Evolutionary conservation across 2,329 filamentous ascomycete species (phyloP).

Genomic region (Pestalotiopsis sp.): DNA sequence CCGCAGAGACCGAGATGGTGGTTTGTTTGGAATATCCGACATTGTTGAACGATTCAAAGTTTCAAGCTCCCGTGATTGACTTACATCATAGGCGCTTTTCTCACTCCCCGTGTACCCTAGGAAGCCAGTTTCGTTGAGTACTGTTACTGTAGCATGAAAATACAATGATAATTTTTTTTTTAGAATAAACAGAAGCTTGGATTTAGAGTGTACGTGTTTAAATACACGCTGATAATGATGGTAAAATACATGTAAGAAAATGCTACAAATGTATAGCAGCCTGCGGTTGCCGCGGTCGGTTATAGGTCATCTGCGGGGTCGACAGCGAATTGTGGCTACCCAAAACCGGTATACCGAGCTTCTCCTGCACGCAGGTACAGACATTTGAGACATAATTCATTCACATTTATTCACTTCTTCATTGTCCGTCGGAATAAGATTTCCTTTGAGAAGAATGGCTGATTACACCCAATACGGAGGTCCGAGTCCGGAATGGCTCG

Average conservation of each 20-base stretch:
- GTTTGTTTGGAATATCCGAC: not conserved
- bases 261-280: not conserved
- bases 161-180: too few species aligned
- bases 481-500: slow-evolving; percentile 46
- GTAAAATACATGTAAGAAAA: not conserved
- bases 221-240: not conserved
- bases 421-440: not conserved
- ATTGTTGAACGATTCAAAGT: not conserved
- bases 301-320: not conserved
- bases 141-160: not conserved
- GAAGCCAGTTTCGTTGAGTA: not conserved
- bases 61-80: not conserved
- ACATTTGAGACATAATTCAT: not conserved
- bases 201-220: too few species aligned
- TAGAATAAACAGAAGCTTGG: too few species aligned
- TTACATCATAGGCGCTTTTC: not conserved
- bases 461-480: slow-evolving; percentile 34
- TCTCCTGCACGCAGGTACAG: too few species aligned
- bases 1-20: slow-evolving; percentile 40
- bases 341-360: not conserved
- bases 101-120: not conserved
- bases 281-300: not conserved
- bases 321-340: not conserved
- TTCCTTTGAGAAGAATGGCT: not conserved
- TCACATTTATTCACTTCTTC: not conserved